phyloP scores from a whole-genome alignment of 106 monocot genomes.

The Platanthera zijinensis region DNA sequence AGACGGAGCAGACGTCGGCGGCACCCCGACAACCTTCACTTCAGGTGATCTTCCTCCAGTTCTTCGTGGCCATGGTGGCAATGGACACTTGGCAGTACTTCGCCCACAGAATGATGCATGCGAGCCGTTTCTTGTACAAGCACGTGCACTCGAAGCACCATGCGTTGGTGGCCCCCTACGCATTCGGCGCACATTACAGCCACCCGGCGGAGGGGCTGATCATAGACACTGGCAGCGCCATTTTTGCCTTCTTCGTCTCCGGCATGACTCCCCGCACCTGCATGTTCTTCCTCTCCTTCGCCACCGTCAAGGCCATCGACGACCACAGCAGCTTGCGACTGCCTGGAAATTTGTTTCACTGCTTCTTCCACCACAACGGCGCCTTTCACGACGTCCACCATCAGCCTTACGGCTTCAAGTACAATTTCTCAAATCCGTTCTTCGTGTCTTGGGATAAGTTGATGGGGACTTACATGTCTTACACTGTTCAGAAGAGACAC shows the following conservation, averaged over 20 bases:
- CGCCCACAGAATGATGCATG: slow-evolving; percentile 11
- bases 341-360: not conserved
- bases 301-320: slow-evolving; percentile 10
- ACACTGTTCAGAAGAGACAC: not conserved
- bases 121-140: slow-evolving; percentile 13
- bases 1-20: no score
- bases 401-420: slow-evolving; percentile 8
- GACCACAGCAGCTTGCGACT: slow-evolving; percentile 5
- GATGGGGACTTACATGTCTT: slow-evolving; percentile 11
- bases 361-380: not conserved
- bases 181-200: slow-evolving; percentile 10
- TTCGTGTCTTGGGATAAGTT: slow-evolving; percentile 12
- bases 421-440: slow-evolving; percentile 14
- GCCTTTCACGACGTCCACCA: slow-evolving; percentile 16
- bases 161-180: slow-evolving; percentile 11
- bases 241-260: slow-evolving; percentile 5
- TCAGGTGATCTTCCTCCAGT: not conserved
- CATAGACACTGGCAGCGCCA: slow-evolving; percentile 9
- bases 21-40: not conserved
- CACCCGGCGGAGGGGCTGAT: slow-evolving; percentile 12
- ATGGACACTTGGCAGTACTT: slow-evolving; percentile 18
- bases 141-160: slow-evolving; percentile 19
- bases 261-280: slow-evolving; percentile 10
- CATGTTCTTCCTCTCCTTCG: slow-evolving; percentile 16
- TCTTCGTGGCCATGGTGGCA: slow-evolving; percentile 13